These are phyloP conservation scores for Anisodus tanguticus DNA, from an alignment of 257 asterid species.

Conservation along the genomic window DNA sequence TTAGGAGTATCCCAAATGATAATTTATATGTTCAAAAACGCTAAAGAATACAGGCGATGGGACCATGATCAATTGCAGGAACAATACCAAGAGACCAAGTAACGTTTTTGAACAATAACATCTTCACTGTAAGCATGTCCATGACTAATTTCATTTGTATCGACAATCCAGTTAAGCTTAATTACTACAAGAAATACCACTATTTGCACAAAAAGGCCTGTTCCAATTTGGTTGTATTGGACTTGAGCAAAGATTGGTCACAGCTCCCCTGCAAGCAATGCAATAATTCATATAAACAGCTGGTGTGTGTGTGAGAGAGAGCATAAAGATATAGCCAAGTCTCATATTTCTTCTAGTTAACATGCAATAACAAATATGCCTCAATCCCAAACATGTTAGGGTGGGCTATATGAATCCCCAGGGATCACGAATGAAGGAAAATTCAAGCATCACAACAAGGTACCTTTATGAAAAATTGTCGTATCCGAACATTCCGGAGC, in stretches of 20 bases:
- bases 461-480: not conserved
- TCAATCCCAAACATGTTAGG: not conserved
- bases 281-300: conserved; percentile 30
- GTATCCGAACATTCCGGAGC: not conserved
- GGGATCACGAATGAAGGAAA: not conserved
- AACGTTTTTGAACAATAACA: conserved; percentile 2
- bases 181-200: conserved; percentile 49
- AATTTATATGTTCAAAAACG: not conserved
- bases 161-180: conserved; percentile 5
- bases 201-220: conserved; percentile 69
- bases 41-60: not conserved
- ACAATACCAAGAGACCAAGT: conserved; percentile 10
- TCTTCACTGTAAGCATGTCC: not conserved
- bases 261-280: conserved; percentile 52
- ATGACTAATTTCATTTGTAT: conserved; percentile 17
- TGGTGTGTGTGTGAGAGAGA: conserved; percentile 3
- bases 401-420: not conserved
- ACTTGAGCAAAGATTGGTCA: conserved; percentile 42
- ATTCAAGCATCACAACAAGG: not conserved
- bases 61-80: conserved; percentile 11
- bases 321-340: not conserved
- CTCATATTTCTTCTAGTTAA: not conserved
- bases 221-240: conserved; percentile 48
- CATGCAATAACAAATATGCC: conserved; percentile 13
- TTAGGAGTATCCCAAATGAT: conserved; percentile 2